Base-by-base conservation (phyloP, 257 asterid genomes). In the Craterostigma plantagineum region DNA sequence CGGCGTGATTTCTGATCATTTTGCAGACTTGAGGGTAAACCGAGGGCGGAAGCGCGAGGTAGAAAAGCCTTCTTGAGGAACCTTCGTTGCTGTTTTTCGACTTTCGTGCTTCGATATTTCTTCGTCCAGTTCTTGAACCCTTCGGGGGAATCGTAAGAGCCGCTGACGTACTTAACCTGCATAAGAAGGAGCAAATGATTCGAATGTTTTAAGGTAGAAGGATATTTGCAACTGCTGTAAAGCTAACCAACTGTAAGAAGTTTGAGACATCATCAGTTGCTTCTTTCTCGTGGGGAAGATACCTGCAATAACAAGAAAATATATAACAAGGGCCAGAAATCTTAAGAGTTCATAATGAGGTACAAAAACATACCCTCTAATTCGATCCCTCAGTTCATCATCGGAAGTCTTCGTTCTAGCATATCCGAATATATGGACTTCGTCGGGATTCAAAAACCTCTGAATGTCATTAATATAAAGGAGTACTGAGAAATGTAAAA, bases 31-130 rank as follows among this genome's bases (percentile, higher is more conserved):
- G 81, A 17, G 99, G 99, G 62, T 90, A 90, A 15, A 90, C 92
- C 16, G 99, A 77, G 13, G 99, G 99, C 39, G 99, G 99, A 67
- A 83, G 99, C 46, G 99, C 99, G 35, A 90, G 67, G 63, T 90
- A 90, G 71, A 90, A 90, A 41, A 90, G 94, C 65, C 99, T 75
- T 49, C 99, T 64, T 12, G 92, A 66, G 43, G 81, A 68, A 64
- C 92, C 92, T 63, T 76, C 81, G 1, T 57, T 55, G 51, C 69
- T 72, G 52, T 72, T 72, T 51, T 11, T 77, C 4, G 84, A 75
- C 33, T 65, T 30, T 90, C 99, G 13, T 83, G 91, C 79, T 75
- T 80, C 13, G 74, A 56, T 63, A 90, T 79, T n/a, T 84, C 91
- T 68, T 63, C 45, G 54, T 90, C 94, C 59, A 90, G 53, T 53